Evolutionary conservation across 1,284 basidiomycete genomes (phyloP), one percentile per base, ranked within the genome.

Genomic region (Ganoderma sinense): DNA sequence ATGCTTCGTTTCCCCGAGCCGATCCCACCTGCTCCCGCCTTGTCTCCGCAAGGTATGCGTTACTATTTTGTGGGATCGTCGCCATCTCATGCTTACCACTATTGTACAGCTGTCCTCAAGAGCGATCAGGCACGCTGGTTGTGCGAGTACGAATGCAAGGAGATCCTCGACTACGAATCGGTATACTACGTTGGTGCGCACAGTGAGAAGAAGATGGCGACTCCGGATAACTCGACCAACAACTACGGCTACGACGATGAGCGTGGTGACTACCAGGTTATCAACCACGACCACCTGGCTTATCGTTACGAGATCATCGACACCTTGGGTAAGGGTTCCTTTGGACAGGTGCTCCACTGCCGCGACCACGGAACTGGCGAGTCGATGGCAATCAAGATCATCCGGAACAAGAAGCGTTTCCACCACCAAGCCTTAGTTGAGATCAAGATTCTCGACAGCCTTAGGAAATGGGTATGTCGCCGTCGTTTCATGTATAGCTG

Each of bases 191-290:
- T 93, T 68, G 97, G 97, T 40, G 88, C 89, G 16, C 87, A 88
- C 68, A 93, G 91, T 78, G 89, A 90, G 78, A 97, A 97, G 85
- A 95, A 95, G 78, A 85, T 84, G 70, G 94, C 94, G 0, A 89
- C 89, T 41, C 83, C 85, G 7, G 92, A 96, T 64, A 88, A 89
- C 74, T 81, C 92, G 2, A 88, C 90, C 20, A 97, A 97, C 81
- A 99, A 99, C 80, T 91, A 94, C 78, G 95, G 98, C 41, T 99
- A 97, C 78, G 98, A 99, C 79, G 98, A 99, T 79, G 98, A 99
- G 60, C 92, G 98, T 26, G 98, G 98, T 41, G 98, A 99, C 82
- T 99, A 99, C 78, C 89, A 93, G 10, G 91, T 99, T 65, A 90
- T 98, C 72, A 88, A 91, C 70, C 91, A 91, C 69, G 98, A 99